Base-by-base conservation (phyloP, 2,329 filamentous ascomycete species). In the Cladophialophora psammophila region DNA sequence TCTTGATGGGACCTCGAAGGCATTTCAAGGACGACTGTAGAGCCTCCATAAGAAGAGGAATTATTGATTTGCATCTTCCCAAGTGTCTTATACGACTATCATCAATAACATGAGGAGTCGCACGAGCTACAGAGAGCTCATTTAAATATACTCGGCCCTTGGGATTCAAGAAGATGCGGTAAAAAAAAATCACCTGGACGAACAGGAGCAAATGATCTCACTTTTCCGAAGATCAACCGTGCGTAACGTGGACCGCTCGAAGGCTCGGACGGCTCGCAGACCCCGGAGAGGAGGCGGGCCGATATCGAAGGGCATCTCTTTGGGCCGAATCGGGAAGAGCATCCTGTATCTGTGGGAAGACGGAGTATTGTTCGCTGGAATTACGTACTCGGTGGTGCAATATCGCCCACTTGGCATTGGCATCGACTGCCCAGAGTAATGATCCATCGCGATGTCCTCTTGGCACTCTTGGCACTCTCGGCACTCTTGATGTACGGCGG, bases 11-110 rank as follows among this genome's bases (percentile, higher is more conserved):
- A 38, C 12, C 15, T 53, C 8, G 45, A 55, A 15, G 63, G 69
- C 60, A 69, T 54, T 35, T 70, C 64, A 31, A 67, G 56, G 36
- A 62, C 64, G 52, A 66, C 55, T 31, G 61, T 67, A 26, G 68
- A 69, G 55, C 58, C 59, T 52, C 55, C 57, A 3, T 57, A 57
- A n/a, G 60, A 62, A 38, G 54, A 31, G n/a, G 55, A 53, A 31
- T 34, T 34, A 56, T 60, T 60, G 60, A 62, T 18, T 60, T 54
- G 38, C 61, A 64, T 64, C n/a, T 35, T 40, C 48, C 18, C 18
- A 13, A n/a, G 34, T 20, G 8, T 13, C n/a, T 18, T 61, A 50
- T 50, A 35, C n/a, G 13, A 9, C 32, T 38, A 38, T 20, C 2
- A 26, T 26, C 26, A 26, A 26, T 3, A 26, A 26, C 2, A 26